Evolutionary conservation across 768 basidiomycete genomes (phyloP).

Genomic region (Suillus alpinus): DNA sequence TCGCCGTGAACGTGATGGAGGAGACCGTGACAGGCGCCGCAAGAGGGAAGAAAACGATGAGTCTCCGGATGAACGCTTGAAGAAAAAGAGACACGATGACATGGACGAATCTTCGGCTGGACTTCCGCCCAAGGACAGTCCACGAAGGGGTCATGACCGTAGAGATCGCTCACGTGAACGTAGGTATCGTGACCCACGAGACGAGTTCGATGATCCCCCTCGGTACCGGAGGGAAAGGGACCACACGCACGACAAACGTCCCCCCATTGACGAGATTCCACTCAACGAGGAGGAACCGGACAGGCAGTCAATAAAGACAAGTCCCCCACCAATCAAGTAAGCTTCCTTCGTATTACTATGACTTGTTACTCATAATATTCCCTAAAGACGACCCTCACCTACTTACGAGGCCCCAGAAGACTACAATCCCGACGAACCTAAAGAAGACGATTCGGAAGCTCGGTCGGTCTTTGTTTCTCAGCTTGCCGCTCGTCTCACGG

Average conservation of each 20-base stretch:
- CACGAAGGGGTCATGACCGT: slow-evolving; percentile 42
- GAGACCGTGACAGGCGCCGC: slow-evolving; percentile 57
- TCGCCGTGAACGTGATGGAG: slow-evolving; percentile 50
- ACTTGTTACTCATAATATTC: slow-evolving; percentile 8
- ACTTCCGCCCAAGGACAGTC: slow-evolving; percentile 50
- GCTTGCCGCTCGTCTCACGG: slow-evolving; percentile 93
- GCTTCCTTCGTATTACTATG: slow-evolving; percentile 17
- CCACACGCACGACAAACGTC: slow-evolving; percentile 37
- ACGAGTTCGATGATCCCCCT: slow-evolving; percentile 60
- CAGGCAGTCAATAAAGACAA: slow-evolving; percentile 32
- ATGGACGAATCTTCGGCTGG: slow-evolving; percentile 42
- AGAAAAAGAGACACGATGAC: slow-evolving; percentile 65
- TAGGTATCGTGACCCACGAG: slow-evolving; percentile 49
- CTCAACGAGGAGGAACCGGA: slow-evolving; percentile 33
- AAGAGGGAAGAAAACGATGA: slow-evolving; percentile 68
- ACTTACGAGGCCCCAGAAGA: slow-evolving; percentile 67
- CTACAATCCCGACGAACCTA: slow-evolving; percentile 83
- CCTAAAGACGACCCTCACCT: slow-evolving; percentile 63
- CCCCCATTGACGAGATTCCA: slow-evolving; percentile 39
- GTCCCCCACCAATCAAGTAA: slow-evolving; percentile 47
- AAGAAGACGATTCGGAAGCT: slow-evolving; percentile 96
- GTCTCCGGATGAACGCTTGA: slow-evolving; percentile 50
- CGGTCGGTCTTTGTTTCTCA: slow-evolving; percentile 99
- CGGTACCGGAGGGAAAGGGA: slow-evolving; percentile 43
- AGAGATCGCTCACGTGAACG: slow-evolving; percentile 54